Base-by-base conservation (phyloP, 2,329 filamentous ascomycete species). In the Trichoderma polysporum region DNA sequence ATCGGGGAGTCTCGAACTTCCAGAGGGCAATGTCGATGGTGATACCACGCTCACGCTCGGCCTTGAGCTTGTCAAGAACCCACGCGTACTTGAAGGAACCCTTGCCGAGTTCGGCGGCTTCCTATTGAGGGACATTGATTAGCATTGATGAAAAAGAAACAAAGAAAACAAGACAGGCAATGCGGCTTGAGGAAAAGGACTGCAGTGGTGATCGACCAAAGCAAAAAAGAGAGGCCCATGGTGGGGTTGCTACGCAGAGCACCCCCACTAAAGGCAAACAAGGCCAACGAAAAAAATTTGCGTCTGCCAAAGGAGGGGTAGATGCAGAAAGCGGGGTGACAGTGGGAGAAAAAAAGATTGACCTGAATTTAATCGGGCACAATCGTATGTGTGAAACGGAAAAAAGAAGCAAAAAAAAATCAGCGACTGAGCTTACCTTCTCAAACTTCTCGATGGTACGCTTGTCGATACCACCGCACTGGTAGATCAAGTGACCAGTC, bases 361-460 rank as follows among this genome's bases (percentile, higher is more conserved):
- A 59, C 52, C 31, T 27, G 27, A 47, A 35, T 47, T 27, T n/a
- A n/a, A 9, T 35, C 35, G 50, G 27, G 19, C 37, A 47, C 25
- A 47, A 25, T 13, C n/a, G 33, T 35, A 47, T 17, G n/a, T n/a
- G n/a, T n/a, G n/a, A n/a, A n/a, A n/a, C n/a, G 7, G 27, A 9
- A 35, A 71, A 58, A 70, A 68, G 69, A 70, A 67, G 53, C 52
- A 52, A 69, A 68, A 66, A 66, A 41, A 71, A 64, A 63, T 69
- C 5, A 37, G 45, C 7, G 19, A 19, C 15, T 13, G 2, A 45
- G 69, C 89, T 54, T 56, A 96, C 93, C 93, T 99, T 99, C 94
- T 99, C 95, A 90, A 99, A 99, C 92, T 99, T 99, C 91, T 99
- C 95, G 83, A 99, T 99, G 85, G 94, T 98, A 93, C 95, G 94